Evolutionary conservation across 768 basidiomycete genomes (phyloP).

Genomic region (Galerina marginata): DNA sequence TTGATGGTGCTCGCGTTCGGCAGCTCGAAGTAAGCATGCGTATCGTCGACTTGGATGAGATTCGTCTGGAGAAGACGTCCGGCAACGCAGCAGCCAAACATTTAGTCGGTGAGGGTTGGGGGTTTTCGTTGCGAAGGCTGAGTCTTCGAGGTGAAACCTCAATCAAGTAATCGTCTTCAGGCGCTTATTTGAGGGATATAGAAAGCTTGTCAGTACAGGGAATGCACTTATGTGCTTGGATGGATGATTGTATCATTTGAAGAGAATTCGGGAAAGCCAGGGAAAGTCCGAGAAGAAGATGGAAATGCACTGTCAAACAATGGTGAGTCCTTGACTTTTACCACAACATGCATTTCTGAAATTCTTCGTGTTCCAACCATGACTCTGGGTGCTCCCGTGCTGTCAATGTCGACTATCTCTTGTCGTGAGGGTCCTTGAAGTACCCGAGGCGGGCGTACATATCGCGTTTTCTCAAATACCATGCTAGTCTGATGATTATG

Average conservation of each 20-base stretch:
- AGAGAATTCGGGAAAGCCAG: slow-evolving; percentile 17
- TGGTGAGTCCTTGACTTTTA: too few species aligned
- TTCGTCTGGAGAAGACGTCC: slow-evolving; percentile 82
- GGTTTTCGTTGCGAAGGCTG: neutral
- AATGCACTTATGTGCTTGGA: neutral
- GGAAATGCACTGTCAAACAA: neutral
- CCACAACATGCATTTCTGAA: too few species aligned
- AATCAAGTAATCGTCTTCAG: neutral
- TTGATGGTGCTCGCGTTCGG: slow-evolving; percentile 75
- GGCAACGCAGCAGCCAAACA: slow-evolving; percentile 85
- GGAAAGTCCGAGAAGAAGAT: slow-evolving; percentile 16
- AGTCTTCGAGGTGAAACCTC: neutral
- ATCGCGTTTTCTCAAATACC: too few species aligned
- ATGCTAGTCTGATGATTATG: too few species aligned
- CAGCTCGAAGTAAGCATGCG: slow-evolving; percentile 81
- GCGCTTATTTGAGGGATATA: neutral
- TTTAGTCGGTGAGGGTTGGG: slow-evolving; percentile 27
- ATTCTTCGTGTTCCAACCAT: too few species aligned
- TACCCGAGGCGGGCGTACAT: too few species aligned
- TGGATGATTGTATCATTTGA: neutral
- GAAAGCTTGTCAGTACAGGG: neutral
- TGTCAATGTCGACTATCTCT: too few species aligned
- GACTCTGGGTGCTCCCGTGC: too few species aligned
- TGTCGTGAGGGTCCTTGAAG: too few species aligned
- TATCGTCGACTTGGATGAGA: slow-evolving; percentile 80